Evolutionary conservation across 2,329 filamentous ascomycete species (phyloP), one percentile per base, ranked within the genome.

Genomic region (Aquanectria penicillioides): DNA sequence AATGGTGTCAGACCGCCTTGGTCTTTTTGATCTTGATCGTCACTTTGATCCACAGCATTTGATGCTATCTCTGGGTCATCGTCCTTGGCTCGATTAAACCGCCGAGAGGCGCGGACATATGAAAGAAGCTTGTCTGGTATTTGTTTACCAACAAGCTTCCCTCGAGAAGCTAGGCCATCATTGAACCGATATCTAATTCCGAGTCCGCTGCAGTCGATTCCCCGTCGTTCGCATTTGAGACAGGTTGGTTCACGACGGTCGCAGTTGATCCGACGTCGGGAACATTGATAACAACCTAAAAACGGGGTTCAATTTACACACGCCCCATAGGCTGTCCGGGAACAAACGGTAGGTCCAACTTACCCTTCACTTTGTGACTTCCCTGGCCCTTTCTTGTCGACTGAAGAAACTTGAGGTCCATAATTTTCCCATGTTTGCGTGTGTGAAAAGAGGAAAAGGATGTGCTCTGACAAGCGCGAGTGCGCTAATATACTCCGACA

Each of bases 161-260:
- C 56, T 11, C 56, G n/a, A 3, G 56, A 53, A 2, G 56, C 56
- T 5, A 59, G 44, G 4, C 56, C 50, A 23, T 59, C 56, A 28
- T 54, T 55, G 56, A 59, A 59, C 12, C 56, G 56, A n/a, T 59
- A 59, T 6, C 56, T 48, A 4, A 59, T 49, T 3, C 40, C 43
- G 5, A 53, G 43, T 6, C 34, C 26, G 1, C 34, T 54, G 18
- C 56, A 59, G 8, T 34, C 46, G 15, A 59, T n/a, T 7, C 56
- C 56, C 23, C 43, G 54, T 5, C 23, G 26, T 1, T 7, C 15
- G 6, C 56, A 59, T 13, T 59, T 59, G 4, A n/a, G 29, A 44
- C 56, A 59, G 15, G 23, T 36, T 10, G 56, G 56, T 18, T 54
- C 40, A 23, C 48, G 43, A 5, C 50, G 26, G 20, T 59, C 56